A percentile compares a stretch with the other conserved stretches of the same genome.
Evolutionary conservation across 2,329 filamentous ascomycete genomes (phyloP).

Genomic region (Ramularia collo-cygni): DNA sequence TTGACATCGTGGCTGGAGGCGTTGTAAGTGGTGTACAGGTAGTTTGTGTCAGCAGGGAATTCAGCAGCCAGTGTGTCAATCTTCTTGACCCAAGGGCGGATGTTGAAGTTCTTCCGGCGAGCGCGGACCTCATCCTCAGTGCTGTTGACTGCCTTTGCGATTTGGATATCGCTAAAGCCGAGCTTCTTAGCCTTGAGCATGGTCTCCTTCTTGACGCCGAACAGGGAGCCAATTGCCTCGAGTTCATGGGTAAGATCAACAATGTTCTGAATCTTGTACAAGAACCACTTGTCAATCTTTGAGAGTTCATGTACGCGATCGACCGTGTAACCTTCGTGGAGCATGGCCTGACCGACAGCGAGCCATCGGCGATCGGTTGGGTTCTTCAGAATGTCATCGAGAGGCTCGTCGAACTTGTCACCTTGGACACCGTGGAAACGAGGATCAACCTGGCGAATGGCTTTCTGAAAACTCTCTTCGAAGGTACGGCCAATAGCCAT

Average conservation of each 20-base stretch:
- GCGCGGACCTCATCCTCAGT: constrained; percentile 87
- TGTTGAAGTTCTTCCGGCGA: constrained; percentile 74
- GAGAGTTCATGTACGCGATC: constrained; percentile 87
- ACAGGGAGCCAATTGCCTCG: constrained; percentile 73
- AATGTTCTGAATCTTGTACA: constrained; percentile 97
- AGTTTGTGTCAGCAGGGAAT: constrained; percentile 92
- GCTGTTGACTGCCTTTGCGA: constrained; percentile 75
- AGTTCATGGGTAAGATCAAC: constrained; percentile 85
- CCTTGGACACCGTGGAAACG: constrained; percentile 89
- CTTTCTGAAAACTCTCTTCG: constrained; percentile 98
- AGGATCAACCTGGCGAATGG: constrained; percentile 93
- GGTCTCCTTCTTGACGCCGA: constrained; percentile 80
- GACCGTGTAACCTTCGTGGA: constrained; percentile 91
- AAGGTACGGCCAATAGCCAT: constrained; percentile 99
- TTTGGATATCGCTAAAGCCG: constrained; percentile 95
- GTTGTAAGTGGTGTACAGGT: constrained; percentile 97
- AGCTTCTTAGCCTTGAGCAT: constrained; percentile 91
- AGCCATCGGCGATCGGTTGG: constrained; percentile 96
- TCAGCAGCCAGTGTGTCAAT: constrained; percentile 97
- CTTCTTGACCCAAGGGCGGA: constrained; percentile 94
- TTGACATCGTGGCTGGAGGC: constrained; percentile 86
- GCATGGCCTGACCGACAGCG: constrained; percentile 94
- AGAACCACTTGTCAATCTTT: constrained; percentile 99
- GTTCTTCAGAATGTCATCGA: constrained; percentile 84
- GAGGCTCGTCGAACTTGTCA: constrained; percentile 76